Evolutionary conservation across 805 yeast genomes (phyloP), one percentile per base, ranked within the genome.

Genomic region (Candida fluviatilis): DNA sequence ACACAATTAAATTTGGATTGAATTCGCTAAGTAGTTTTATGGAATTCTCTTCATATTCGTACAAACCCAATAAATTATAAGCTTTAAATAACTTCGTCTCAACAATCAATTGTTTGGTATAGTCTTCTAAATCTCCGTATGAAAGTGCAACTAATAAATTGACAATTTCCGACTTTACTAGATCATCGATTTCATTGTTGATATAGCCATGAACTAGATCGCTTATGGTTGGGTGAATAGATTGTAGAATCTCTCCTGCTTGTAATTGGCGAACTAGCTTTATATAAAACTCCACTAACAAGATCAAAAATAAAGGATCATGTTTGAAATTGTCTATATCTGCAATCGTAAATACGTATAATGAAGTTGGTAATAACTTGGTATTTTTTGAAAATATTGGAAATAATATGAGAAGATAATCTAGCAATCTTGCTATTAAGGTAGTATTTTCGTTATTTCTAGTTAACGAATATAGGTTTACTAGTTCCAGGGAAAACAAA

Each of bases 291-390:
- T 52, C 52, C 10, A 60, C 43, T 8, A 54, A 37, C 26, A 58
- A 40, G 6, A 55, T 45, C n/a, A 46, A 49, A 29, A 51, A 52
- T 27, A 63, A 49, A 1, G 57, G 55, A 38, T 61, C 66, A 25
- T 53, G 53, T 2, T 46, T 39, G 29, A 36, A 35, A 8, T 36
- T 41, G 12, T 42, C 34, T n/a, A 59, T 36, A 16, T 50, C 55
- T 4, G 31, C 32, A 14, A 28, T 37, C 13, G 47, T 19, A 31
- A 45, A 50, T 10, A 13, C 18, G 31, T 48, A 49, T 11, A 35
- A 37, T 11, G 18, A 15, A 6, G 40, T 24, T 24, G 35, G 39
- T n/a, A 38, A 26, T 26, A 26, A 12, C 29, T 13, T 26, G 3
- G 24, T 5, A 8, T 33, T 10, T 32, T 36, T n/a, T 19, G 39